Conservation (phyloP, 2,329 filamentous ascomycete genomes). For the Aspergillus sp. region DNA sequence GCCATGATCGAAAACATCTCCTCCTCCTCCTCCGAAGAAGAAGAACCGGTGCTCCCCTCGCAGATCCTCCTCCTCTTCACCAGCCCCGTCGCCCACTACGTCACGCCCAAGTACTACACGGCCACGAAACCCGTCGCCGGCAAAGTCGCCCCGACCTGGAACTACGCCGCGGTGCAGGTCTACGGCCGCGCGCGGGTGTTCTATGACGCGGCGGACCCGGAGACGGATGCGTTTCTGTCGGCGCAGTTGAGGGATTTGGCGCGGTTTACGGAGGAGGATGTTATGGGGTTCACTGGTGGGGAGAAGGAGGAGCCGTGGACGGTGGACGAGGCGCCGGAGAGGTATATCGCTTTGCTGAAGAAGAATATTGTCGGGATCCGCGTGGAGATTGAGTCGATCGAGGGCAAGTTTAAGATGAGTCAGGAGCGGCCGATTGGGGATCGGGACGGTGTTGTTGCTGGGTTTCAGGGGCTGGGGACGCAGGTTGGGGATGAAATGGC, state of each 20-base stretch:
- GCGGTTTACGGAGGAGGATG: constrained; percentile 6
- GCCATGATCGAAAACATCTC: constrained; percentile 10
- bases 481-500: constrained; percentile 10
- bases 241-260: constrained; percentile 10
- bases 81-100: constrained; percentile 12
- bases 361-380: constrained; percentile 12
- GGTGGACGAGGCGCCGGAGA: constrained; percentile 9
- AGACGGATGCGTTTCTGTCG: constrained; percentile 6
- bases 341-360: constrained; percentile 11
- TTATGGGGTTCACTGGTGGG: constrained; percentile 8
- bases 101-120: constrained; percentile 52
- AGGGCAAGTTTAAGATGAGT: constrained; percentile 14
- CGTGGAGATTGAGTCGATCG: constrained; percentile 11
- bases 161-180: constrained; percentile 49
- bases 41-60: not conserved
- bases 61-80: constrained; percentile 13
- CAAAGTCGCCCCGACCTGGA: constrained; percentile 62
- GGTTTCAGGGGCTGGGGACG: constrained; percentile 5
- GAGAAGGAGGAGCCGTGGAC: constrained; percentile 7
- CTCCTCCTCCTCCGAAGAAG: constrained; percentile 1
- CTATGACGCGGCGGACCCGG: constrained; percentile 2
- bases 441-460: constrained; percentile 11
- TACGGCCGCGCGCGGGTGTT: constrained; percentile 10
- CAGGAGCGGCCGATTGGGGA: constrained; percentile 10
- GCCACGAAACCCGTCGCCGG: constrained; percentile 54